Evolutionary conservation across 73 alveolate species (phyloP), one percentile per base, ranked within the genome.

Genomic region (Paramecium octaurelia): DNA sequence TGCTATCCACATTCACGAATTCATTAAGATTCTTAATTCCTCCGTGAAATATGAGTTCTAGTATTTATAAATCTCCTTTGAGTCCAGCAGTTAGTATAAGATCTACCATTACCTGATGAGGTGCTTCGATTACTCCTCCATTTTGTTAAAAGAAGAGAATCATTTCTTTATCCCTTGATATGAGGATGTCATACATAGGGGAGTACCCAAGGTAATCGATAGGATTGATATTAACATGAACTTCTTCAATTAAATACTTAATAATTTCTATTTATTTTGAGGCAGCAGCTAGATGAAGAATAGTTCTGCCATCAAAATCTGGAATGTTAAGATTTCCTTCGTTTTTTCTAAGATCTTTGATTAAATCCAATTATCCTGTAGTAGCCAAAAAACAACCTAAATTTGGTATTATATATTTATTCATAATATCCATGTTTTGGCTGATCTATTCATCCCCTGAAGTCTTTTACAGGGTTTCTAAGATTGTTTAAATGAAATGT

Each of bases 331-430:
- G 73, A 48, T 87, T 29, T 8, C 80, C 69, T 24, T 87, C 64
- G 24, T 60, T 8, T 23, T 64, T 44, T 43, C 73, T 87, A 34
- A 87, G 69, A 54, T 86, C 93, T 60, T 86, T 75, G 4, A 87
- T 16, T 42, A 38, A 68, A 21, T 58, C 75, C 42, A 87, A 27
- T 42, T 64, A 40, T 12, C 89, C 89, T 24, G 86, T 64, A 3
- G 29, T 54, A n/a, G 93, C 93, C 54, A 86, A 35, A 86, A 58
- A 86, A 27, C 93, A 86, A 34, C 88, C 93, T 16, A 86, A 64
- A 86, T 86, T 86, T 8, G 93, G 93, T 23, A 86, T 54, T 29
- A 57, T 48, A 38, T 86, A 86, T 24, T 75, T 57, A 59, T 86
- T 86, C 36, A 86, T 86, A 64, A 87, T 59, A 10, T 87, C 89